phyloP scores from a whole-genome alignment of 768 basidiomycete genomes.

The Mycena floridula region DNA sequence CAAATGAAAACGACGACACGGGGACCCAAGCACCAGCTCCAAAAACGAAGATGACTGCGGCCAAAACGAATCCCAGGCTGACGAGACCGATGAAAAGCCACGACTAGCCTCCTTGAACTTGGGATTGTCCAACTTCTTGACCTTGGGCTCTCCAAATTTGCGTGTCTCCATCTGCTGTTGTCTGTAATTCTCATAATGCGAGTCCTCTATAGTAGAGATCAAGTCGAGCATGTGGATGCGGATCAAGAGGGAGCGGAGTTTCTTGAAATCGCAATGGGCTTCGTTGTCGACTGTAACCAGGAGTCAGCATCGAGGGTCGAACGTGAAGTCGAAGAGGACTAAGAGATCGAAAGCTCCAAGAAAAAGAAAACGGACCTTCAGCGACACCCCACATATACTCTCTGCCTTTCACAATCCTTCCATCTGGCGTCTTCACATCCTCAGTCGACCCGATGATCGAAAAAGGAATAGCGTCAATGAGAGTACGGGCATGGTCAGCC shows the following conservation, averaged over 20 bases:
- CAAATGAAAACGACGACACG: no score
- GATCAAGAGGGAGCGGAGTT: constrained; percentile 90
- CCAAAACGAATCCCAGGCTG: no score
- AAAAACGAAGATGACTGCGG: no score
- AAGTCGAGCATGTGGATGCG: constrained; percentile 98
- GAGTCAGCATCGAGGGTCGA: no score
- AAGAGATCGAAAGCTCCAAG: no score
- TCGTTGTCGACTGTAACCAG: constrained; percentile 99
- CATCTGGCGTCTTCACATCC: constrained; percentile 88
- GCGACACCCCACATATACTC: constrained; percentile 99
- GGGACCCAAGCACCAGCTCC: no score
- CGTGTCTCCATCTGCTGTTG: constrained; percentile 99
- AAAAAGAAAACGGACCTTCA: no score
- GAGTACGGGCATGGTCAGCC: constrained; percentile 82
- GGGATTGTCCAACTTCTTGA: constrained; percentile 98
- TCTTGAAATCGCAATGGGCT: constrained; percentile 98
- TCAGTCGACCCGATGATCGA: constrained; percentile 97
- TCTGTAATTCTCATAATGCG: constrained; percentile 96
- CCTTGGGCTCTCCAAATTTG: constrained; percentile 97
- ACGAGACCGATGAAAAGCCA: no score
- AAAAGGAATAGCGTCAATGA: constrained; percentile 93
- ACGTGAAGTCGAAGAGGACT: no score
- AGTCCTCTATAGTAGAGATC: constrained; percentile 92
- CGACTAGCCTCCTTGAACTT: constrained; percentile 99
- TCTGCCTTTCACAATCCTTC: constrained; percentile 91